Evolutionary conservation across 257 asterid species (phyloP).

Genomic region (Solanum sitiens): DNA sequence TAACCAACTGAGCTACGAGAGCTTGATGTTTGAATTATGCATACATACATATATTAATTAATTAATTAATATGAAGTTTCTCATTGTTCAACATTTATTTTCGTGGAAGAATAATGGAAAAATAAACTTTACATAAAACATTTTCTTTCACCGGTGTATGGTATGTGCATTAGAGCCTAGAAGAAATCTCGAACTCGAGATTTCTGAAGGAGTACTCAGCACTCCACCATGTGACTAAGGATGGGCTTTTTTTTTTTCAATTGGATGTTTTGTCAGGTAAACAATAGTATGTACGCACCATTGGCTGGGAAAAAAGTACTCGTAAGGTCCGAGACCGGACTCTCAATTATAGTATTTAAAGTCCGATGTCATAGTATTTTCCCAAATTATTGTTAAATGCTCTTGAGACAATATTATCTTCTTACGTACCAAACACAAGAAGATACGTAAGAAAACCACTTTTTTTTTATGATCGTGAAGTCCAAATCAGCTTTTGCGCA

Average conservation of each 20-base stretch:
- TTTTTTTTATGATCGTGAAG: neutral
- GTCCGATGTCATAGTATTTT: neutral
- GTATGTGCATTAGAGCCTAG: neutral
- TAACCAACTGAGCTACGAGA: constrained; percentile 7
- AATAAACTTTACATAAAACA: neutral
- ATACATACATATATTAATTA: too few relatives aligned
- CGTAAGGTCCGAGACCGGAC: fast-evolving
- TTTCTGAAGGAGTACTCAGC: neutral
- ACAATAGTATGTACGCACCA: neutral
- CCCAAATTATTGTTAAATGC: neutral
- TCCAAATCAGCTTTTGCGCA: neutral
- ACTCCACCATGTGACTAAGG: too few relatives aligned
- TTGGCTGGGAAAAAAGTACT: neutral
- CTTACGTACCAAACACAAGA: neutral
- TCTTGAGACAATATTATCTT: neutral
- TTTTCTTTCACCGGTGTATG: neutral
- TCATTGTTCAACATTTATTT: neutral
- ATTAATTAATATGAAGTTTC: fast-evolving
- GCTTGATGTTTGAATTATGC: neutral
- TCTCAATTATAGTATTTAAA: neutral
- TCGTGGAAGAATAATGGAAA: neutral
- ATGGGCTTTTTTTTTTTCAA: fast-evolving
- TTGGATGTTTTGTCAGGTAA: neutral
- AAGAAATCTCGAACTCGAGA: neutral
- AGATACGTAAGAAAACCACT: too few relatives aligned